Evolutionary conservation across 2,329 filamentous ascomycete genomes (phyloP).

Genomic region (Thielaviopsis musarum): DNA sequence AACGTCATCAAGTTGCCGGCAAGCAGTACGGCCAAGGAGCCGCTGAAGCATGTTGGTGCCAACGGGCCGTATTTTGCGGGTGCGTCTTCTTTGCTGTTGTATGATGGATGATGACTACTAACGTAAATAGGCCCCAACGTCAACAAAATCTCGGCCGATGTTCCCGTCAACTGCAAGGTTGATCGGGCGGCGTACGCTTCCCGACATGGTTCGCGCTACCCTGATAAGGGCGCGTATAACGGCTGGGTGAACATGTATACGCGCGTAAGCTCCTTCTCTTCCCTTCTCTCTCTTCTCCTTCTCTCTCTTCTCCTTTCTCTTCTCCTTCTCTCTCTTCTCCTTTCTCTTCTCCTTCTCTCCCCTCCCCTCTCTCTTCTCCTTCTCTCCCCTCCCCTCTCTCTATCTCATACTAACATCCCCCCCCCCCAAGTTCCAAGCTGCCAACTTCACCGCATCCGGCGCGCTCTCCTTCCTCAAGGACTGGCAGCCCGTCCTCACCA

Average conservation of each 20-base stretch:
- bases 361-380: neutral
- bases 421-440: constrained; percentile 29
- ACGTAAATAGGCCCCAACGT: constrained; percentile 32
- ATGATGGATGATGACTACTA: neutral
- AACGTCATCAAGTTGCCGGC: constrained; percentile 6
- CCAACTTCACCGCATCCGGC: constrained; percentile 35
- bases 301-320: neutral
- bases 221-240: constrained; percentile 41
- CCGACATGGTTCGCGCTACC: constrained; percentile 46
- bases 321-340: no score
- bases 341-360: neutral
- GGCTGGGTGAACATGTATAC: constrained; percentile 34
- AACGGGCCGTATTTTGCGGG: constrained; percentile 37
- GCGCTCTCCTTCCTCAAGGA: constrained; percentile 37
- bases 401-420: neutral
- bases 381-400: neutral
- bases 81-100: constrained; percentile 15
- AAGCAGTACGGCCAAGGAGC: constrained; percentile 14
- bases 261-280: constrained; percentile 19
- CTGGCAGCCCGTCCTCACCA: constrained; percentile 41
- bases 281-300: neutral
- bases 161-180: constrained; percentile 39
- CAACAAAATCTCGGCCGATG: constrained; percentile 33
- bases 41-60: constrained; percentile 31
- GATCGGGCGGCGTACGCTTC: constrained; percentile 43